A percentile compares a stretch with the other conserved stretches of the same genome.
These are phyloP conservation scores for Torrubiella hemipterigena DNA, from an alignment of 2,329 filamentous ascomycete genomes.

Conservation along the genomic window DNA sequence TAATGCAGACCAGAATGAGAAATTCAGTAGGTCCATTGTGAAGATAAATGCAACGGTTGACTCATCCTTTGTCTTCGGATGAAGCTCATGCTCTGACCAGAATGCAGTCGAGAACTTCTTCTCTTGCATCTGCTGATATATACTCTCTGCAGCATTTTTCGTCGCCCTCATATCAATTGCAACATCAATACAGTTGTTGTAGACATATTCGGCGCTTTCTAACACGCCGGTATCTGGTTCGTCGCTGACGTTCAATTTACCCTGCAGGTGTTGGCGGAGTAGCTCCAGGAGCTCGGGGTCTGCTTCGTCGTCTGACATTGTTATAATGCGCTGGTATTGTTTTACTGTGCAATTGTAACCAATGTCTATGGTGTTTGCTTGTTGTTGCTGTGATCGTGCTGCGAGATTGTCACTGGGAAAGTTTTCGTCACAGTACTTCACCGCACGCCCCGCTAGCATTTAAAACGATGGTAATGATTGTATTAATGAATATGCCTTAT, in stretches of 20 bases:
- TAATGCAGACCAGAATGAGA: slow-evolving; percentile 84
- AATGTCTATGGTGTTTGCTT: no score
- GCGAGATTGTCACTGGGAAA: no score
- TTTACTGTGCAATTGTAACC: neutral
- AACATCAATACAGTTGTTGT: slow-evolving; percentile 87
- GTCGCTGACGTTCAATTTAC: slow-evolving; percentile 38
- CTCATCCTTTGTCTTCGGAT: slow-evolving; percentile 73
- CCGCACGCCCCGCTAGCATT: no score
- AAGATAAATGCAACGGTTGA: slow-evolving; percentile 85
- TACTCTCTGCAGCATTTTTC: slow-evolving; percentile 67
- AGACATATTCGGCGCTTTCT: slow-evolving; percentile 72
- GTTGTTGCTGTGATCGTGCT: no score
- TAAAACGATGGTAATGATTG: no score
- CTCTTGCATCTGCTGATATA: slow-evolving; percentile 72
- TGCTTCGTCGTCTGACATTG: slow-evolving; percentile 84
- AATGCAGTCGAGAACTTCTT: slow-evolving; percentile 72
- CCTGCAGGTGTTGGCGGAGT: slow-evolving; percentile 65
- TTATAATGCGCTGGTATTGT: no score
- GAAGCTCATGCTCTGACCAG: slow-evolving; percentile 82
- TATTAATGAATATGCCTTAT: no score
- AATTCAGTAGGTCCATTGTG: slow-evolving; percentile 93
- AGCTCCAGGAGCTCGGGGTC: slow-evolving; percentile 81
- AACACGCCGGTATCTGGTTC: slow-evolving; percentile 73
- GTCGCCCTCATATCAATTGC: slow-evolving; percentile 74
- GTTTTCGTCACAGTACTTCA: no score